Percentiles rank a stretch among this genome's conserved stretches.
Evolutionary conservation across 768 basidiomycete genomes (phyloP).

Genomic region (Lactarius tabidus): DNA sequence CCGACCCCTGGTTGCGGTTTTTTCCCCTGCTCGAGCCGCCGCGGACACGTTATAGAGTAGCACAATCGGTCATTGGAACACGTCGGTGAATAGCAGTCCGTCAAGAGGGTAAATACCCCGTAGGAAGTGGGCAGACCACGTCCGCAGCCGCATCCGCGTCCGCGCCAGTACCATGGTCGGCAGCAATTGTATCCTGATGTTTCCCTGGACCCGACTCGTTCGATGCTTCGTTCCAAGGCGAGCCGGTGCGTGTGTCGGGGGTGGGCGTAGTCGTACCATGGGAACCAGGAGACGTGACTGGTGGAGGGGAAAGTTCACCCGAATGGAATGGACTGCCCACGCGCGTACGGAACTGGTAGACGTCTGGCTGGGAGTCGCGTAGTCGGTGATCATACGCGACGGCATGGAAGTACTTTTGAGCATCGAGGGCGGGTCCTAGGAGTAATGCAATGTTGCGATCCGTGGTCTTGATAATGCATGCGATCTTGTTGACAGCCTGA

Average conservation of each 20-base stretch:
- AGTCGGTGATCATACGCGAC: conserved; percentile 98
- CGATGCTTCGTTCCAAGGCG: conserved; percentile 30
- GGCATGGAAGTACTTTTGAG: conserved; percentile 99
- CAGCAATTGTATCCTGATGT: too few relatives aligned
- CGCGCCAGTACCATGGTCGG: too few relatives aligned
- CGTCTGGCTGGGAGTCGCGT: conserved; percentile 81
- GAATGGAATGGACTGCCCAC: conserved; percentile 82
- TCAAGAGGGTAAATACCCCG: conserved; percentile 93
- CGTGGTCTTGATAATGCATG: conserved; percentile 97
- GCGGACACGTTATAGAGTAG: conserved; percentile 95
- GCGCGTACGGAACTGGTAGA: conserved; percentile 90
- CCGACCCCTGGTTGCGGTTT: too few relatives aligned
- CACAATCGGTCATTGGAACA: conserved; percentile 90
- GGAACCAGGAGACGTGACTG: too few relatives aligned
- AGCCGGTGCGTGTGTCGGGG: conserved; percentile 25
- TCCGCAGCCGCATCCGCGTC: too few relatives aligned
- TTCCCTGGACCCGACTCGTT: too few relatives aligned
- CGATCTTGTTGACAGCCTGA: conserved; percentile 94
- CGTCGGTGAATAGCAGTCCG: conserved; percentile 97
- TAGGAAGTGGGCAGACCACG: conserved; percentile 75
- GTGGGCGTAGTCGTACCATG: conserved; percentile 6
- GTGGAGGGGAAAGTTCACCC: too few relatives aligned
- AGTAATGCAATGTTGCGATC: too few relatives aligned
- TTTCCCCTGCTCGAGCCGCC: conserved; percentile 94
- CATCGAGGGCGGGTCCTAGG: conserved; percentile 96